phyloP scores from a whole-genome alignment of 805 yeast species.

The Pichia paraexigua region DNA sequence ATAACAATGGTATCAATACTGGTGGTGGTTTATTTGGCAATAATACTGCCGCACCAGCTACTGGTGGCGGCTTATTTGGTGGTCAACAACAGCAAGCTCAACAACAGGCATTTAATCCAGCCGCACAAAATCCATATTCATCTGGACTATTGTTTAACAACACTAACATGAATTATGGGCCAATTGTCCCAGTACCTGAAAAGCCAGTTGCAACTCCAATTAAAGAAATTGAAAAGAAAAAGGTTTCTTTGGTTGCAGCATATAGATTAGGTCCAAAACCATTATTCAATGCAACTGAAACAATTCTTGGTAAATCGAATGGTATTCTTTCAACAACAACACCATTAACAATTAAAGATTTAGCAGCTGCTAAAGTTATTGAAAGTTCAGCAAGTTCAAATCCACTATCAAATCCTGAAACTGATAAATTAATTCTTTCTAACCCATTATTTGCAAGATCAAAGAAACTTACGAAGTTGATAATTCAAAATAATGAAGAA shows the following conservation, averaged over 20 bases:
- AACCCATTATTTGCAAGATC: conserved; percentile 68
- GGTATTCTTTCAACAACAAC: conserved; percentile 19
- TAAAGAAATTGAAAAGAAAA: conserved; percentile 42
- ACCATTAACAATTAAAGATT: conserved; percentile 10
- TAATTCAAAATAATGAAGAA: conserved; percentile 37
- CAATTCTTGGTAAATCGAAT: conserved; percentile 17
- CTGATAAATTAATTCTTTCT: conserved; percentile 62
- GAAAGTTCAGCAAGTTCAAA: conserved; percentile 13
- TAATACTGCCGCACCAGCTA: conserved; percentile 8
- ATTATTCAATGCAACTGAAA: conserved; percentile 32
- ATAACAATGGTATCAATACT: conserved; percentile 18
- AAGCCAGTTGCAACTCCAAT: conserved; percentile 47
- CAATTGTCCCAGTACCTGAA: conserved; percentile 36
- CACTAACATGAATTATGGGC: conserved; percentile 18
- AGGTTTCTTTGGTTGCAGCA: conserved; percentile 50
- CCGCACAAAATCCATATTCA: conserved; percentile 68
- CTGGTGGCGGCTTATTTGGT: conserved; percentile 30
- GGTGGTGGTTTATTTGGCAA: conserved; percentile 27
- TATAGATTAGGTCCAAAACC: conserved; percentile 62
- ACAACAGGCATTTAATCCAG: conserved; percentile 23
- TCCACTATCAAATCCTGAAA: conserved; percentile 27
- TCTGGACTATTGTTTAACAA: conserved; percentile 56
- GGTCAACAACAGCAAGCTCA: conserved; percentile 19
- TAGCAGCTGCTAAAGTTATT: conserved; percentile 21
- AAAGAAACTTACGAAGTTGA: conserved; percentile 43